Conservation (phyloP, 2,329 filamentous ascomycete genomes). For the Ceratocystis ficicola region DNA sequence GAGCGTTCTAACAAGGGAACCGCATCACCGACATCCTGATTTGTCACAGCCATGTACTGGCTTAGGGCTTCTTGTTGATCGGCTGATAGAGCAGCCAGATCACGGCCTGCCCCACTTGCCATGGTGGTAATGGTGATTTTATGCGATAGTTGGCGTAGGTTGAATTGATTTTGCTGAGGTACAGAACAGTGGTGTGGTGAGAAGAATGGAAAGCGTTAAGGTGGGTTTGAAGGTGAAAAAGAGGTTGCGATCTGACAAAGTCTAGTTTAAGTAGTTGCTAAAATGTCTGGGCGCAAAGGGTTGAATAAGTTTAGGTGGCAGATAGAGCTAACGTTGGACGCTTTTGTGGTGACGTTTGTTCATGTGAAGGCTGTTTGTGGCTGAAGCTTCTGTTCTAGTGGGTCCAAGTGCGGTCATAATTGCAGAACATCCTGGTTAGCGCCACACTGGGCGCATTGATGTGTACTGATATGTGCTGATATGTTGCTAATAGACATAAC, state of each 20-base stretch:
- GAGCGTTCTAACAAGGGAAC: slow-evolving; percentile 69
- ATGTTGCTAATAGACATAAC: slow-evolving; percentile 3
- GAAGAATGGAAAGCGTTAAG: not conserved
- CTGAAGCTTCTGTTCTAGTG: slow-evolving; percentile 3
- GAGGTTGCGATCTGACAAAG: not conserved
- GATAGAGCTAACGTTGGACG: not conserved
- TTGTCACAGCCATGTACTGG: slow-evolving; percentile 78
- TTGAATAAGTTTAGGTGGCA: slow-evolving; percentile 4
- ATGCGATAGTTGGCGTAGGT: not conserved
- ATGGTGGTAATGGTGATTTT: slow-evolving; percentile 23
- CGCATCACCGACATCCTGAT: slow-evolving; percentile 65
- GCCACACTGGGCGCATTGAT: not conserved
- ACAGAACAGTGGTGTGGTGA: not conserved
- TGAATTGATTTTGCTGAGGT: too few species aligned
- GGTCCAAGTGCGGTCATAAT: not conserved
- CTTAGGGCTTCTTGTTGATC: slow-evolving; percentile 74
- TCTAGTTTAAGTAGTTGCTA: not conserved
- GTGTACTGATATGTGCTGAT: not conserved
- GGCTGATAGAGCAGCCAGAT: slow-evolving; percentile 46
- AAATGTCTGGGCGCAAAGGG: not conserved
- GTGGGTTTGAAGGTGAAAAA: not conserved
- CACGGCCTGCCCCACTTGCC: slow-evolving; percentile 42
- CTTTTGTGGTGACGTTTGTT: slow-evolving; percentile 11
- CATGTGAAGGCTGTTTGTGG: slow-evolving; percentile 5
- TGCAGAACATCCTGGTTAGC: not conserved